Base-by-base conservation (phyloP, 108 stramenopile genomes). In the Nitzschia sp. region DNA sequence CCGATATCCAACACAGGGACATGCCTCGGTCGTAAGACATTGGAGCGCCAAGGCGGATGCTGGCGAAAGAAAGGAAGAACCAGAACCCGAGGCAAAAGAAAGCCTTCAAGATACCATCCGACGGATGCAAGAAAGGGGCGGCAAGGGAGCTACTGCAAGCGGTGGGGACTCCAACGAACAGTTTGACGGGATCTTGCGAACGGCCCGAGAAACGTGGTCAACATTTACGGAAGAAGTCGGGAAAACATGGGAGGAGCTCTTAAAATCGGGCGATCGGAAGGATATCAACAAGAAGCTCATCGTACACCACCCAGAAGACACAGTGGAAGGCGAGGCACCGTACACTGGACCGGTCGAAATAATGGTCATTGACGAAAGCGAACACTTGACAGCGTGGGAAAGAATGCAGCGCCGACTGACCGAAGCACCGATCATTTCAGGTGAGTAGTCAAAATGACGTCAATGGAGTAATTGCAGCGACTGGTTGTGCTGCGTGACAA, bases 371-470 rank as follows among this genome's bases (percentile, higher is more conserved):
- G 94, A 97, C 63, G 84, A 86, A 61, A 86, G 94, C 31, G 91
- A 96, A 52, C 77, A 92, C 59, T 79, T 94, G 73, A 89, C 79
- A 64, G 95, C 96, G 22, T 98, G 94, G 95, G 95, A 97, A 71
- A 70, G 91, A 66, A 91, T 98, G 88, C 89, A 92, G 68, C 85
- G 82, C 50, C 82, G 96, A 34, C 79, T 98, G 65, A 78, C 79
- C 27, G 93, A 96, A 64, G 93, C 98, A 0, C 98, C 97, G 32
- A 93, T 98, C 58, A 97, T 98, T 79, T 82, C 86, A 66, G 87
- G 87, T 83, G 58, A 62, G 63, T 32, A 41, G n/a, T 15, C n/a
- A n/a, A n/a, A n/a, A n/a, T 29, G 30, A 30, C 29, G 52, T 22
- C 4, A 5, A 54, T 15, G 27, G 22, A 53, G 15, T n/a, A n/a